Conservation (phyloP, 345 rosid species). For the Salix purpurea region DNA sequence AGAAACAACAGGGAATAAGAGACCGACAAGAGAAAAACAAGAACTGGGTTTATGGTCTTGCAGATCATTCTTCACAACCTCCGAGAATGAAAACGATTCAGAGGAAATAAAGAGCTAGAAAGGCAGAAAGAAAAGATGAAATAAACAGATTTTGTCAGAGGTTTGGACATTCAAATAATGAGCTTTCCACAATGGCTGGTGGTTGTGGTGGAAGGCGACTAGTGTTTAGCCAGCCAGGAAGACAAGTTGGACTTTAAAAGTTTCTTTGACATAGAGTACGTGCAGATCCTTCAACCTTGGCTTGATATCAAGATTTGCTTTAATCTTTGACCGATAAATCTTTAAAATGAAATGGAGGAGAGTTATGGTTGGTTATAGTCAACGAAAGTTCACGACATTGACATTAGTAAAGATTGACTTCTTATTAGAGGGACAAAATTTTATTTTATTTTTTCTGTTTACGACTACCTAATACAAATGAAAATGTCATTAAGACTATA, state of each 20-base stretch:
- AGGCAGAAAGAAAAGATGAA: background rate
- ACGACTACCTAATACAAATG: no score
- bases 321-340: constrained; percentile 1
- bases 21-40: constrained; percentile 17
- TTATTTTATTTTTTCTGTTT: no score
- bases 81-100: background rate
- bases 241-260: constrained; percentile 17
- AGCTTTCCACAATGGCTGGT: background rate
- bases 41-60: constrained; percentile 7
- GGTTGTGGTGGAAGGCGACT: background rate
- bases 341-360: background rate
- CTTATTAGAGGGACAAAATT: background rate
- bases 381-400: background rate
- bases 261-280: background rate
- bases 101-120: background rate
- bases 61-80: constrained; percentile 11
- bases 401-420: background rate
- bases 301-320: background rate
- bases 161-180: background rate
- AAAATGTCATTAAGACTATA: no score
- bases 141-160: background rate
- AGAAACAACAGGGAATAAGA: constrained; percentile 16
- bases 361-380: background rate
- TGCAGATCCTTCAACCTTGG: background rate
- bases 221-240: background rate